Evolutionary conservation across 768 basidiomycete genomes (phyloP), one percentile per base, ranked within the genome.

Genomic region (Exsudoporus frostii): DNA sequence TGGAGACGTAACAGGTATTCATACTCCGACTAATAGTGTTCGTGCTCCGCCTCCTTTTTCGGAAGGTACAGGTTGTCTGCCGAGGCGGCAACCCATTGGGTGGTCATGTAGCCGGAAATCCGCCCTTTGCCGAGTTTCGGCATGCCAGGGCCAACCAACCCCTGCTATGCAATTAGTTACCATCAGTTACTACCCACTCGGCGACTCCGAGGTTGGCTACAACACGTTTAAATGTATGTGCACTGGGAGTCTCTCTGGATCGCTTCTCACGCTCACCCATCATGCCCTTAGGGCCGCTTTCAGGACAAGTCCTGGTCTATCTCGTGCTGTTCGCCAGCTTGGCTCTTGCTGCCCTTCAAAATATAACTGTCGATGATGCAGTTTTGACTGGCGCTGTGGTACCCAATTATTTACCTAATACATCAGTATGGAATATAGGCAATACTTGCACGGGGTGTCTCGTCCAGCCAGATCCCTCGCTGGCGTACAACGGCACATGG

Each of bases 401-500:
- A 13, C 53, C 56, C 0, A 45, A 41, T 3, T 64, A 58, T 33
- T 25, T 55, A 2, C 62, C 62, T 33, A 8, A 9, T 17, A 1
- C 0, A 5, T 10, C 25, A 9, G 2, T 4, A 24, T 64, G 62
- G 62, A 51, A 47, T 3, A 1, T 25, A n/a, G n/a, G n/a, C 0
- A 51, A 55, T 10, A 38, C 25, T 9, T 63, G 62, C n/a, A n/a
- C 51, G 0, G 5, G 0, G 3, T 64, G 62, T 11, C 0, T 14
- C 1, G 52, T 19, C 3, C 2, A 37, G 2, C 59, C 51, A 3
- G 40, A 58, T 36, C 30, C 54, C 6, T 13, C 50, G 1, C 14
- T 3, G 17, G 56, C 43, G 3, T 54, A 61, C 30, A 27, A 61
- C 6, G 53, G 34, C 2, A 63, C 62, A 41, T 63, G 62, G 62